Conservation (phyloP, 805 yeast species). For the Teunomyces atbi region DNA sequence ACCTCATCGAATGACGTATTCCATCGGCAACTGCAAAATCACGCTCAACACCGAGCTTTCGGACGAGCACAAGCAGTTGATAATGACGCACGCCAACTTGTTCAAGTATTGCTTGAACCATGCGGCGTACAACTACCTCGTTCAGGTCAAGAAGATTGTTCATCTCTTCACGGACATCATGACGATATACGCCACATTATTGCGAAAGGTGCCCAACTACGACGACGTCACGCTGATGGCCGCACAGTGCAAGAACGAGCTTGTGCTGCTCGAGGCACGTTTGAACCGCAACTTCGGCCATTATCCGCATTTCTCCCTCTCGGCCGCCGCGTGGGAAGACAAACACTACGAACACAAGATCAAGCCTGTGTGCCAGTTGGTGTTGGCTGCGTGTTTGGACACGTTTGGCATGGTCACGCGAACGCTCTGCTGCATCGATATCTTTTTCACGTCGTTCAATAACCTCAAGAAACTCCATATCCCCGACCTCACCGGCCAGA, state of each 20-base stretch:
- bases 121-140: constrained; percentile 24
- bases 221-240: constrained; percentile 41
- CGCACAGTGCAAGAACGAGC: constrained; percentile 15
- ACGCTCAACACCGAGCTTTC: constrained; percentile 19
- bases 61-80: constrained; percentile 24
- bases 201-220: constrained; percentile 38
- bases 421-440: constrained; percentile 34
- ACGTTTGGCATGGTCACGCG: constrained; percentile 16
- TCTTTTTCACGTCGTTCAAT: constrained; percentile 37
- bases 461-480: constrained; percentile 35
- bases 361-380: constrained; percentile 11
- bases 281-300: constrained; percentile 28
- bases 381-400: constrained; percentile 11
- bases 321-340: constrained; percentile 16
- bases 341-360: constrained; percentile 13
- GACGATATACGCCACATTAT: constrained; percentile 38
- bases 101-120: constrained; percentile 35
- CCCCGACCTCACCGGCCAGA: constrained; percentile 35
- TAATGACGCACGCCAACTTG: constrained; percentile 26
- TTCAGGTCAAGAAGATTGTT: constrained; percentile 29
- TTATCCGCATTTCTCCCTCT: constrained; percentile 3
- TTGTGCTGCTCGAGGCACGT: constrained; percentile 30
- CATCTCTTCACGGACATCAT: constrained; percentile 38
- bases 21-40: constrained; percentile 35
- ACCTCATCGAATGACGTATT: constrained; percentile 30